Percentiles rank a stretch among this genome's conserved stretches.
phyloP scores from a whole-genome alignment of 768 basidiomycete species.

The Hebeloma cylindrosporum region DNA sequence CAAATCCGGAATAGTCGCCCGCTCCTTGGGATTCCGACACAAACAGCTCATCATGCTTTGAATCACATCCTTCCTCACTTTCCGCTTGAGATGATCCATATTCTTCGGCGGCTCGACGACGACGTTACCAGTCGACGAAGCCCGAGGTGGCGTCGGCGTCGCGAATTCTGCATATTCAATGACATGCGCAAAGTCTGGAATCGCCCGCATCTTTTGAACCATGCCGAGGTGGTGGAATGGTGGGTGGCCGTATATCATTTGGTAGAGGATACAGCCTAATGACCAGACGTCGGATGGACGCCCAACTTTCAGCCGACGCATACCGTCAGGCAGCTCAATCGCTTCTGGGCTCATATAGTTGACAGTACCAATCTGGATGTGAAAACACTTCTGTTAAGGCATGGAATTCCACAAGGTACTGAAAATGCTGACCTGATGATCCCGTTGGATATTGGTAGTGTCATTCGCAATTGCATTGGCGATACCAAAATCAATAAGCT shows the following conservation, averaged over 20 bases:
- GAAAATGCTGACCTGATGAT: conserved; percentile 71
- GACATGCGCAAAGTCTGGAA: conserved; percentile 71
- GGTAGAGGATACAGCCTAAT: conserved; percentile 95
- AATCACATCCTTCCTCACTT: conserved; percentile 77
- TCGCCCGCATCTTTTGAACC: conserved; percentile 90
- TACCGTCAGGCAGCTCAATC: conserved; percentile 84
- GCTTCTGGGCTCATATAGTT: conserved; percentile 99
- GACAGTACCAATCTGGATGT: conserved; percentile 82
- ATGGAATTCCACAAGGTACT: conserved; percentile 6
- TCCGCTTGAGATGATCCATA: conserved; percentile 66
- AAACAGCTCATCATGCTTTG: conserved; percentile 82
- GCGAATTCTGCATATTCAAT: conserved; percentile 84
- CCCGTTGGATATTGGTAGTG: conserved; percentile 96
- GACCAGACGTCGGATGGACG: conserved; percentile 98
- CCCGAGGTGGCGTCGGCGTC: conserved; percentile 44
- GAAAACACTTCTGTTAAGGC: neutral
- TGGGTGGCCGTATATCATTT: conserved; percentile 95
- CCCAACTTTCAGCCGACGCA: conserved; percentile 90
- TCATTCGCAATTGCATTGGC: conserved; percentile 98
- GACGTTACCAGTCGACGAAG: conserved; percentile 26
- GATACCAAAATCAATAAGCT: conserved; percentile 99
- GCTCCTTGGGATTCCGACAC: conserved; percentile 72
- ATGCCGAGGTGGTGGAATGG: conserved; percentile 87
- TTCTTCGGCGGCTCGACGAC: conserved; percentile 48
- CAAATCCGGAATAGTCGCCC: conserved; percentile 86